Conservation (phyloP, 768 basidiomycete species). For the Terana coerulea region DNA sequence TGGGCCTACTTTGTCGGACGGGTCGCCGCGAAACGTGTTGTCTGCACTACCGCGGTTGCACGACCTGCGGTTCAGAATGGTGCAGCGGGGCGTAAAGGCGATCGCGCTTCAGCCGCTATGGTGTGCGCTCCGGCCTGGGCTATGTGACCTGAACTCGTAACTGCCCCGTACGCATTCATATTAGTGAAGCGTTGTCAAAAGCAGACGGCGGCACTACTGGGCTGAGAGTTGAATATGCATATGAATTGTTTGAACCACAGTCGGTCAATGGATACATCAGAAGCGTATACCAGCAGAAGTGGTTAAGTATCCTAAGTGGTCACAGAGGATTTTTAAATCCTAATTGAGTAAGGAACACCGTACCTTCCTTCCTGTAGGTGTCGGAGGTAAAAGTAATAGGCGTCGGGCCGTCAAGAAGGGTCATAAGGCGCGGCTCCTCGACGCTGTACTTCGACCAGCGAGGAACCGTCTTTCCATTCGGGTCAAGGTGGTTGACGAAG, state of each 20-base stretch:
- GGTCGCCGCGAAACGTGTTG: slow-evolving; percentile 22
- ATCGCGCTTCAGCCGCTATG: slow-evolving; percentile 66
- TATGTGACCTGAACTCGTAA: slow-evolving; percentile 42
- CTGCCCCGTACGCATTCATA: too few species aligned
- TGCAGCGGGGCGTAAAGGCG: slow-evolving; percentile 56
- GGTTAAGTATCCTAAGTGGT: too few species aligned
- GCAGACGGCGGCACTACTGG: too few species aligned
- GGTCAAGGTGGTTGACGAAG: slow-evolving; percentile 40
- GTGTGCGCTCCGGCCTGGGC: slow-evolving; percentile 62
- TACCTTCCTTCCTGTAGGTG: slow-evolving; percentile 2
- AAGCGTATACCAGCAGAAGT: too few species aligned
- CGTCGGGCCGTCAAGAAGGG: slow-evolving; percentile 4
- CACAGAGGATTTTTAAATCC: slow-evolving; percentile 1
- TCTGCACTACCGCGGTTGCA: slow-evolving; percentile 57
- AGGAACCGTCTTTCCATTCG: slow-evolving; percentile 33
- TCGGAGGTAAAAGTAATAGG: background rate
- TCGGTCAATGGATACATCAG: too few species aligned
- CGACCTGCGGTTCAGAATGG: slow-evolving; percentile 57
- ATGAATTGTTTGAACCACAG: too few species aligned
- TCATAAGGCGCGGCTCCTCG: background rate
- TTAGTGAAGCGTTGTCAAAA: too few species aligned
- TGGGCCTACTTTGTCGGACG: slow-evolving; percentile 37
- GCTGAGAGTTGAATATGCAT: too few species aligned
- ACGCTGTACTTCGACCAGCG: slow-evolving; percentile 42
- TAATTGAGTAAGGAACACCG: background rate